Evolutionary conservation across 129 eudicot genomes (phyloP), one percentile per base, ranked within the genome.

Genomic region (Dittrichia graveolens): DNA sequence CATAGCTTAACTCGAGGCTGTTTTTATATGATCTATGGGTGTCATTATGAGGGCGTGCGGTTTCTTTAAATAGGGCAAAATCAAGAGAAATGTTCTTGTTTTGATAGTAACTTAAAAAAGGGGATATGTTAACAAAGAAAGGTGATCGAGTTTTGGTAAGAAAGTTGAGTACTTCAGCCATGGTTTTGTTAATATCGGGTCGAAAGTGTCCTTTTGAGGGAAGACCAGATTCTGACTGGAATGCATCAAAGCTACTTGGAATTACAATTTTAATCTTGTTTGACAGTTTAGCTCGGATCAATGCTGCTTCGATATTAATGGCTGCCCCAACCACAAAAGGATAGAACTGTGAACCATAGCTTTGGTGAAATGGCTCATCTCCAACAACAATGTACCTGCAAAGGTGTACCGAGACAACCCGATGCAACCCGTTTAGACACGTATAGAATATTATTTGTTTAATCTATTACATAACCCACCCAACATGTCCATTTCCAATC

Each of bases 301-400:
- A 72, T 63, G 98, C 96, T 78, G 84, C 80, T 81, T 87, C 96
- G 42, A 93, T 87, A 70, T 79, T 93, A 16, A 77, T 86, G 81
- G 96, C 98, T 63, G 98, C 96, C 41, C 98, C 96, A 48, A 89
- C 89, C 31, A 85, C 92, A 72, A 69, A 87, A n/a, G 95, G 96
- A 44, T 83, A 75, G 75, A 83, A 93, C 69, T 85, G 90, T 8
- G 84, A 84, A 31, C 90, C 87, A 41, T 89, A 85, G 40, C 79
- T 79, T 82, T 81, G 92, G 69, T 85, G 92, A 82, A 92, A 89
- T 13, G 96, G 89, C 75, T 87, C 95, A 50, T 92, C 90, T 61
- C 98, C 98, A 53, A 89, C 91, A 71, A 92, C 91, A 81, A 92
- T 68, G 65, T 85, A 89, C 82, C 98, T 92, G 82, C 57, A 75